phyloP scores from a whole-genome alignment of 306 rosid genomes.

The Heteromeles arbutifolia region DNA sequence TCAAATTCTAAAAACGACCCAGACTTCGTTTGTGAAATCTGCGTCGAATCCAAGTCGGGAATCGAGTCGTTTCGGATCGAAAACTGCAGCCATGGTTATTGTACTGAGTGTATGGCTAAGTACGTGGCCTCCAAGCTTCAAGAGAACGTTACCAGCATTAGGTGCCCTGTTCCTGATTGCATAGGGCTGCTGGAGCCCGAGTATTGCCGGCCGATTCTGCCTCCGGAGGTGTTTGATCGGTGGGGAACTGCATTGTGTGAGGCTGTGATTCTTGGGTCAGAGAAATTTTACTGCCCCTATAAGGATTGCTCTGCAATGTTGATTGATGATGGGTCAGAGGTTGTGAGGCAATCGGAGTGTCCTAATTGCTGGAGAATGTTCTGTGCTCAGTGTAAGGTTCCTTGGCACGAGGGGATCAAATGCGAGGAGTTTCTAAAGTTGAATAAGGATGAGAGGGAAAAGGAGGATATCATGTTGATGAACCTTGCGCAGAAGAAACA shows the following conservation, averaged over 20 bases:
- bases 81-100: slow-evolving; percentile 45
- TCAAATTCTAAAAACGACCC: not conserved
- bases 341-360: slow-evolving; percentile 30
- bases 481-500: slow-evolving; percentile 26
- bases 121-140: slow-evolving; percentile 48
- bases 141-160: slow-evolving; percentile 27
- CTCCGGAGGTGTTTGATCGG: slow-evolving; percentile 25
- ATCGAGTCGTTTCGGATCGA: slow-evolving; percentile 13
- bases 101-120: slow-evolving; percentile 37
- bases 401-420: slow-evolving; percentile 48
- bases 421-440: slow-evolving; percentile 41
- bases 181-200: slow-evolving; percentile 29
- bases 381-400: slow-evolving; percentile 49
- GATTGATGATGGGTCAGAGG: slow-evolving; percentile 16
- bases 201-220: slow-evolving; percentile 30
- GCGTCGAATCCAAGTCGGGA: slow-evolving; percentile 22
- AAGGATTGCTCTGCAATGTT: slow-evolving; percentile 53
- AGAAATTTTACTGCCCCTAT: slow-evolving; percentile 43
- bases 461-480: slow-evolving; percentile 27
- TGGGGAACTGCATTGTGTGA: slow-evolving; percentile 44
- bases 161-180: slow-evolving; percentile 50
- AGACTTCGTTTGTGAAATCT: slow-evolving; percentile 27
- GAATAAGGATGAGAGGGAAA: slow-evolving; percentile 28
- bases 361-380: slow-evolving; percentile 56
- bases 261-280: slow-evolving; percentile 11